Evolutionary conservation across 1,139 yeast species (phyloP).

Genomic region (Candida tropicalis): DNA sequence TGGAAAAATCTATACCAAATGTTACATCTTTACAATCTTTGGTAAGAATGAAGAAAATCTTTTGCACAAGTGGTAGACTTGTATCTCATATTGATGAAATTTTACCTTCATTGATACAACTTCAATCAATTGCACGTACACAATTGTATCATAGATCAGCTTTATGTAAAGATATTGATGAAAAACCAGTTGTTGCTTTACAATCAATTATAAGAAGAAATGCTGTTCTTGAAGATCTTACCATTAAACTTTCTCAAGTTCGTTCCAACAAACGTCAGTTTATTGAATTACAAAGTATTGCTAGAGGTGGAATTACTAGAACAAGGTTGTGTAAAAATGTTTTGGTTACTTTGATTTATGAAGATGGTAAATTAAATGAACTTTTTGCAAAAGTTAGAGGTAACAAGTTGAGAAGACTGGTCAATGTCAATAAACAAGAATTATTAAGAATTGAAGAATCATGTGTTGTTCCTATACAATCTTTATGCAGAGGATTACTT

Average conservation of each 20-base stretch:
- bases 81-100: conserved; percentile 26
- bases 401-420: conserved; percentile 32
- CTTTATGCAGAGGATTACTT: conserved; percentile 49
- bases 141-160: conserved; percentile 25
- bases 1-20: conserved; percentile 13
- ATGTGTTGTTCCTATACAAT: conserved; percentile 35
- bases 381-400: conserved; percentile 53
- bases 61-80: conserved; percentile 24
- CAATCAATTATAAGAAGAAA: conserved; percentile 41
- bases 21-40: conserved; percentile 32
- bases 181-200: conserved; percentile 25
- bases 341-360: conserved; percentile 43
- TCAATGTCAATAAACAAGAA: conserved; percentile 23
- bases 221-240: conserved; percentile 24
- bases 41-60: conserved; percentile 29
- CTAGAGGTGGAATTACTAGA: conserved; percentile 56
- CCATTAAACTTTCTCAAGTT: conserved; percentile 21
- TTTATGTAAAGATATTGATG: conserved; percentile 18
- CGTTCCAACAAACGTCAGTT: conserved; percentile 18
- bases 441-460: conserved; percentile 25
- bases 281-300: conserved; percentile 51
- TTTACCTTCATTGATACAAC: conserved; percentile 26
- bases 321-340: conserved; percentile 47
- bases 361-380: conserved; percentile 38
- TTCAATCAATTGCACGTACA: conserved; percentile 41